Evolutionary conservation across 2,329 filamentous ascomycete species (phyloP).

Genomic region (Myriosclerotinia curreyana): DNA sequence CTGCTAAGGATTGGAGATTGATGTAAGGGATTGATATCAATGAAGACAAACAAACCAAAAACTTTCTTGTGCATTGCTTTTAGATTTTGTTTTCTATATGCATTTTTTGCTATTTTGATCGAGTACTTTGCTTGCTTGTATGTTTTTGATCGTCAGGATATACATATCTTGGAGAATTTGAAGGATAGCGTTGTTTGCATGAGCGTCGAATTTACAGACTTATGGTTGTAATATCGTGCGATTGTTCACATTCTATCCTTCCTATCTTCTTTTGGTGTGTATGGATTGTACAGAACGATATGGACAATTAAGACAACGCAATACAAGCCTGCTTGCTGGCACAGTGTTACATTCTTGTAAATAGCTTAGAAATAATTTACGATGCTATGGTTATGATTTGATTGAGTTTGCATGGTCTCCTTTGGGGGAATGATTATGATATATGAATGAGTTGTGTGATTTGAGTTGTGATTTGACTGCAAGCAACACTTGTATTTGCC

Average conservation of each 20-base stretch:
- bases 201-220: background rate
- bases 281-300: background rate
- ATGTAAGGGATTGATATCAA: constrained; percentile 20
- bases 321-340: background rate
- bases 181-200: background rate
- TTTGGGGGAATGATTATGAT: no score
- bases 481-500: no score
- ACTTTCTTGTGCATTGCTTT: constrained; percentile 15
- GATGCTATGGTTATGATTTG: background rate
- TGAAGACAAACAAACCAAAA: constrained; percentile 17
- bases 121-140: background rate
- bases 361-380: background rate
- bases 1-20: constrained; percentile 10
- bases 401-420: no score
- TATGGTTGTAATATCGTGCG: background rate
- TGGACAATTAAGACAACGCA: no score
- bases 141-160: constrained; percentile 9
- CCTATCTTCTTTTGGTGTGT: background rate
- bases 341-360: background rate
- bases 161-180: background rate
- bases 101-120: background rate
- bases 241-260: background rate
- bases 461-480: no score
- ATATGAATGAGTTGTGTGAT: no score
- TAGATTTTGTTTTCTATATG: background rate